phyloP scores from a whole-genome alignment of 306 rosid genomes.

The Cucurbita argyrosperma region DNA sequence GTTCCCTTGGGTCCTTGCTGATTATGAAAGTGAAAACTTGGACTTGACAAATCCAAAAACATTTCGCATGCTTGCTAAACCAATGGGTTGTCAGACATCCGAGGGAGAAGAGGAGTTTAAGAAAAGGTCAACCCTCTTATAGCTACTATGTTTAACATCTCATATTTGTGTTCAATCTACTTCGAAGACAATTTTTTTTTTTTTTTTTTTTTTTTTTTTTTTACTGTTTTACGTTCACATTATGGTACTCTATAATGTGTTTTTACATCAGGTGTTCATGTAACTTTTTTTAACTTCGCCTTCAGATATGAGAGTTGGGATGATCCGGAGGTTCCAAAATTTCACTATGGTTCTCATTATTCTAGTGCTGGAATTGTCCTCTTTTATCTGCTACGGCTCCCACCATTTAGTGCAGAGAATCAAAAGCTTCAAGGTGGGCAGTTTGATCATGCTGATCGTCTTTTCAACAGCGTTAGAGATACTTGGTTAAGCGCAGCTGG shows the following conservation, averaged over 20 bases:
- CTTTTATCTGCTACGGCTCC: conserved; percentile 88
- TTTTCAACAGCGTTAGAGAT: conserved; percentile 85
- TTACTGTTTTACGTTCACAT: neutral
- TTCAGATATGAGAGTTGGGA: conserved; percentile 96
- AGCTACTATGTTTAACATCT: too few relatives aligned
- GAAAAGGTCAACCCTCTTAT: conserved; percentile 48
- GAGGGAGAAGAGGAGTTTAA: conserved; percentile 97
- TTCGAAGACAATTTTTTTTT: neutral
- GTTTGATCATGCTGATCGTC: conserved; percentile 99
- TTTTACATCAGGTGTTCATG: neutral
- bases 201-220: neutral
- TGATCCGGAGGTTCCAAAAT: conserved; percentile 98
- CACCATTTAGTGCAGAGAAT: conserved; percentile 91
- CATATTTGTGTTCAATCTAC: neutral
- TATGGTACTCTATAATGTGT: neutral
- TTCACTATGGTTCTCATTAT: conserved; percentile 98
- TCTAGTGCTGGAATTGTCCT: conserved; percentile 99
- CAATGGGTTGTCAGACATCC: conserved; percentile 97
- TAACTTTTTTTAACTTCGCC: neutral
- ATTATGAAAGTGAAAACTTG: conserved; percentile 81
- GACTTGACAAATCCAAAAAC: conserved; percentile 66
- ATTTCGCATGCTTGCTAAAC: conserved; percentile 74
- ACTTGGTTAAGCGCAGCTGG: conserved; percentile 99
- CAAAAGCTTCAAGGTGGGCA: conserved; percentile 99
- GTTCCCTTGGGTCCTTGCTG: conserved; percentile 97